Evolutionary conservation across 1,284 basidiomycete genomes (phyloP).

Genomic region (Cryptococcus maquisensis): DNA sequence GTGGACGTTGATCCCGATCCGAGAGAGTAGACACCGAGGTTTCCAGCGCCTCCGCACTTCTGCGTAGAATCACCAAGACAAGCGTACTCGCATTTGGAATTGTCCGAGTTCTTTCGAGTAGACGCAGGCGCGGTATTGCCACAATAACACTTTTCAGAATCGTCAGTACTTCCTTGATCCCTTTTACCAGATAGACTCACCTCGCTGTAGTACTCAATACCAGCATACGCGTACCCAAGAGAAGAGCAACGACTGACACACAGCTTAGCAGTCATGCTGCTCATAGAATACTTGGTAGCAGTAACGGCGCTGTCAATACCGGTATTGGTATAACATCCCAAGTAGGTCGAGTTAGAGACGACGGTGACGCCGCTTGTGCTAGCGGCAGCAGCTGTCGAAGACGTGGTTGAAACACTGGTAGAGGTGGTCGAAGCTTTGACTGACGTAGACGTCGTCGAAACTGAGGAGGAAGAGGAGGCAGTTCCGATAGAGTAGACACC

Average conservation of each 20-base stretch:
- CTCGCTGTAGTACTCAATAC: constrained; percentile 18
- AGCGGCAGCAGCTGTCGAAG: too few species aligned
- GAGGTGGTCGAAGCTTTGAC: constrained; percentile 1
- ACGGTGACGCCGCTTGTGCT: neutral
- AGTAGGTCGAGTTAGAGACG: neutral
- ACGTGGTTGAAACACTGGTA: neutral
- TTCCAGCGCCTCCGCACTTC: constrained; percentile 16
- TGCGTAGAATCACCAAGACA: constrained; percentile 15
- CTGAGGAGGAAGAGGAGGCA: constrained; percentile 1
- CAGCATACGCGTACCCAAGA: constrained; percentile 20
- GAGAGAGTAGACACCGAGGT: constrained; percentile 1
- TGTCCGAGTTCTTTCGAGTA: constrained; percentile 1
- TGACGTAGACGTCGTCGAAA: constrained; percentile 5
- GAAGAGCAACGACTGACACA: constrained; percentile 19
- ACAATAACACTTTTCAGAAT: constrained; percentile 19
- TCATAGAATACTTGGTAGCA: constrained; percentile 5
- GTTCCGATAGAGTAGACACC: constrained; percentile 20
- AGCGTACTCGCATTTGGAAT: constrained; percentile 10
- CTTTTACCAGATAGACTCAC: constrained; percentile 7
- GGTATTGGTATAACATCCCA: too few species aligned
- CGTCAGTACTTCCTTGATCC: neutral
- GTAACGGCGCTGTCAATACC: constrained; percentile 14
- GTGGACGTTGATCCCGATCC: constrained; percentile 6
- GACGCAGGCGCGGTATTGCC: constrained; percentile 8
- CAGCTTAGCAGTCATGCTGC: constrained; percentile 11